phyloP scores from a whole-genome alignment of 2,329 filamentous ascomycete species.

The Chaetomiaceae sp. region DNA sequence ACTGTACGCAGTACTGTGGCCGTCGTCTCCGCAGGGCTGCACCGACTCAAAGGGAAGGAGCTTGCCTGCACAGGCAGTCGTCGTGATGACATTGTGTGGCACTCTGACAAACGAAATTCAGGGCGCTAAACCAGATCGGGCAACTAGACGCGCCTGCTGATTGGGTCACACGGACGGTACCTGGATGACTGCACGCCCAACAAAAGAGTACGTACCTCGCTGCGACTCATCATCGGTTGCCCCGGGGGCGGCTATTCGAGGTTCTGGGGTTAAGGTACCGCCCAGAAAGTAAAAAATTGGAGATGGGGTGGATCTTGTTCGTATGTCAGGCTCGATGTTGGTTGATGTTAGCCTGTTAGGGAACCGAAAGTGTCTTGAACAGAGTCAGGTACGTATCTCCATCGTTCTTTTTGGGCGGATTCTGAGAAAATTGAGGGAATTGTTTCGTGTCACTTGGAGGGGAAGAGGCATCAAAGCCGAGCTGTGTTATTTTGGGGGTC shows the following conservation, averaged over 20 bases:
- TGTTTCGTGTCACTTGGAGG: too few species aligned
- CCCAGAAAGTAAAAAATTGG: background rate
- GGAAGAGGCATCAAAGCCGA: too few species aligned
- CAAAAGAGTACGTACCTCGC: slow-evolving; percentile 14
- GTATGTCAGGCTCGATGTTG: slow-evolving; percentile 1
- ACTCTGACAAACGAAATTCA: slow-evolving; percentile 21
- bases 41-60: slow-evolving; percentile 16
- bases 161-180: slow-evolving; percentile 28
- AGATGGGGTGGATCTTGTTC: slow-evolving; percentile 3
- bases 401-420: too few species aligned
- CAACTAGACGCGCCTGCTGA: slow-evolving; percentile 22
- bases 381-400: too few species aligned
- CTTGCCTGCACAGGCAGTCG: slow-evolving; percentile 18
- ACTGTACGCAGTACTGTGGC: too few species aligned
- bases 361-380: too few species aligned
- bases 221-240: slow-evolving; percentile 3
- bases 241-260: slow-evolving; percentile 26
- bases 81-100: slow-evolving; percentile 24
- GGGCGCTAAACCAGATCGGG: slow-evolving; percentile 19
- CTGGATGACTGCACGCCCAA: slow-evolving; percentile 16
- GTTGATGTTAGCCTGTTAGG: too few species aligned
- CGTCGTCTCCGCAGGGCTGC: slow-evolving; percentile 13
- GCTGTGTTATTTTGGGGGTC: too few species aligned
- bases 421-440: too few species aligned
- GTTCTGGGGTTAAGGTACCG: slow-evolving; percentile 18